Evolutionary conservation across 305 asterid genomes (phyloP).

Genomic region (Rubia peregrina): DNA sequence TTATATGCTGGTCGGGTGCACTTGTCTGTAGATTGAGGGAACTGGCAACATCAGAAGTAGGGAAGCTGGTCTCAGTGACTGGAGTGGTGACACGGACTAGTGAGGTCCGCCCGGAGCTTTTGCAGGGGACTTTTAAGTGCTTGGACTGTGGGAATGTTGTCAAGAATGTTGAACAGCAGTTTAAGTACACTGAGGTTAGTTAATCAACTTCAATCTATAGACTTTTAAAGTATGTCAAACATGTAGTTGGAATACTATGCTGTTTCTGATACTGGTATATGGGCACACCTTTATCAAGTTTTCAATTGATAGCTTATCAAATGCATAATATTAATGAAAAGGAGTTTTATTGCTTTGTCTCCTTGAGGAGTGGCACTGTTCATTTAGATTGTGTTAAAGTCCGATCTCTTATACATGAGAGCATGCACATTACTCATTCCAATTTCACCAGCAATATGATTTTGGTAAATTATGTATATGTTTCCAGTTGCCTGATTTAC

Average conservation of each 20-base stretch:
- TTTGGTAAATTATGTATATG: background rate
- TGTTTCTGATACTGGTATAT: background rate
- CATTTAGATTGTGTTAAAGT: background rate
- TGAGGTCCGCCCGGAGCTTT: constrained; percentile 90
- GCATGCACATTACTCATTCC: background rate
- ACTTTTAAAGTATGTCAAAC: background rate
- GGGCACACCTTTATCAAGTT: background rate
- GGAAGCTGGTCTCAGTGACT: constrained; percentile 82
- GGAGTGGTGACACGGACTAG: constrained; percentile 87
- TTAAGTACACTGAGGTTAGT: constrained; percentile 88
- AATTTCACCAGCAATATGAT: background rate
- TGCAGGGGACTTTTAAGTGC: constrained; percentile 83
- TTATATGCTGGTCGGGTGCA: background rate
- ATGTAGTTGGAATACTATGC: background rate
- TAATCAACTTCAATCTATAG: background rate
- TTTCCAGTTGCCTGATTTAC: background rate
- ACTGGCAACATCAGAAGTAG: constrained; percentile 69
- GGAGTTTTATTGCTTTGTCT: background rate
- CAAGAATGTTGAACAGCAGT: constrained; percentile 81
- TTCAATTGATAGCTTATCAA: background rate
- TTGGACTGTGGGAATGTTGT: constrained; percentile 71
- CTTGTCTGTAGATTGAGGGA: constrained; percentile 53
- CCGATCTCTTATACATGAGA: background rate
- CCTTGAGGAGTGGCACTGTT: background rate
- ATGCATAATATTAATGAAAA: background rate